Conservation (phyloP, 768 basidiomycete species). For the Melanogaster broomeanus region DNA sequence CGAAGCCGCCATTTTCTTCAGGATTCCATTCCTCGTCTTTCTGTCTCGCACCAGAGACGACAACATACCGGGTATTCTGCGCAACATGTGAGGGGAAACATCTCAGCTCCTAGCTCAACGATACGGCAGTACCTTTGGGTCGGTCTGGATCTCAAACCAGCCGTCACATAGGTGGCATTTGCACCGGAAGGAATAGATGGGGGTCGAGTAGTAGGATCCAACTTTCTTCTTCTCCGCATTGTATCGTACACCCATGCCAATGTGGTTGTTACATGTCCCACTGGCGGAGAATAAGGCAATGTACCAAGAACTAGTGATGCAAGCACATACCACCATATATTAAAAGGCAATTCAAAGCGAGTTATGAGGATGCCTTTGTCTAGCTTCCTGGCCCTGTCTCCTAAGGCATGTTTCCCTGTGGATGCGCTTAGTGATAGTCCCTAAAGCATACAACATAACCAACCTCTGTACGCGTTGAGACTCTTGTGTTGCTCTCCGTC, state of each 20-base stretch:
- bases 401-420: constrained; percentile 90
- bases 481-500: constrained; percentile 71
- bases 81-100: not conserved
- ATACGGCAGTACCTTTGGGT: constrained; percentile 73
- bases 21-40: constrained; percentile 98
- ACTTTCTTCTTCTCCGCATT: constrained; percentile 99
- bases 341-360: constrained; percentile 95
- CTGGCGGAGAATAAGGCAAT: constrained; percentile 40
- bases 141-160: constrained; percentile 99
- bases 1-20: constrained; percentile 92
- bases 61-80: constrained; percentile 95
- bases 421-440: not conserved
- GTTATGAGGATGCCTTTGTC: constrained; percentile 96
- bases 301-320: not conserved
- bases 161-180: constrained; percentile 95
- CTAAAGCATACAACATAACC: constrained; percentile 1
- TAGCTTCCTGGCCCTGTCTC: constrained; percentile 90
- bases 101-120: not conserved
- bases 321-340: constrained; percentile 87
- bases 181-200: constrained; percentile 93
- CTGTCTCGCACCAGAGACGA: constrained; percentile 87
- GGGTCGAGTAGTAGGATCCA: constrained; percentile 91
- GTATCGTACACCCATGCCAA: constrained; percentile 99
- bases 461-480: constrained; percentile 73
- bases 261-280: constrained; percentile 92